phyloP scores from a whole-genome alignment of 805 yeast genomes.

The Lachancea dasiensis region DNA sequence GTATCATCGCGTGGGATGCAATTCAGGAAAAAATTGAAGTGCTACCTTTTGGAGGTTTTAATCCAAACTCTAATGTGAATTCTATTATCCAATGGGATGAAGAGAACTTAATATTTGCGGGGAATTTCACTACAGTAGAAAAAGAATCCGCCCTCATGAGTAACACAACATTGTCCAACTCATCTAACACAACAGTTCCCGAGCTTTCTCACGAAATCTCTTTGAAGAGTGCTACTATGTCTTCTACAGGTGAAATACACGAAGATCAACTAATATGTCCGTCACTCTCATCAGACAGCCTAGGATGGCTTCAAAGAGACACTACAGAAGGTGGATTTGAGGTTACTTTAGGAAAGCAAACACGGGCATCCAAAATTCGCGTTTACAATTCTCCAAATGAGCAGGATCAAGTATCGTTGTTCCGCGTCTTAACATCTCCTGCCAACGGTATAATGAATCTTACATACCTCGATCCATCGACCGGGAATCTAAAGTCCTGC shows the following conservation, averaged over 20 bases:
- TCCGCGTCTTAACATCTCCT: constrained; percentile 72
- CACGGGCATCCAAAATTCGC: constrained; percentile 66
- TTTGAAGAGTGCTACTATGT: constrained; percentile 47
- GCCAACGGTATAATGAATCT: constrained; percentile 87
- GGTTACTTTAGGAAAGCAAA: constrained; percentile 48
- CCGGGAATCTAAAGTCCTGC: constrained; percentile 55
- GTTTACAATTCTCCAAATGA: constrained; percentile 53
- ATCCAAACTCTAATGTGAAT: constrained; percentile 49
- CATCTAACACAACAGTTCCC: constrained; percentile 25
- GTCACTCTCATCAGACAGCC: constrained; percentile 21
- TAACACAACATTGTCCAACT: constrained; percentile 19
- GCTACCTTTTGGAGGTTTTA: constrained; percentile 76
- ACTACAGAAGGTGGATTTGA: constrained; percentile 59
- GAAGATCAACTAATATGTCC: constrained; percentile 54
- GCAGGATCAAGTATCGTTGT: constrained; percentile 45
- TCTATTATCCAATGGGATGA: constrained; percentile 50
- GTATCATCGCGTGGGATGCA: constrained; percentile 61
- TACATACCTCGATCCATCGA: constrained; percentile 70
- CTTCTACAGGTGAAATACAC: constrained; percentile 36
- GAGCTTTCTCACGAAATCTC: constrained; percentile 60
- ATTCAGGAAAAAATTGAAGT: constrained; percentile 36
- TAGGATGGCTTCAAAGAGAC: constrained; percentile 48
- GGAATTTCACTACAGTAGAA: constrained; percentile 61
- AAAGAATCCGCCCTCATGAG: constrained; percentile 36
- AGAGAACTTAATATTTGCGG: constrained; percentile 69